These are phyloP conservation scores for Phytophthora ramorum DNA, from an alignment of 352 stramenopile species.

Conservation along the genomic window DNA sequence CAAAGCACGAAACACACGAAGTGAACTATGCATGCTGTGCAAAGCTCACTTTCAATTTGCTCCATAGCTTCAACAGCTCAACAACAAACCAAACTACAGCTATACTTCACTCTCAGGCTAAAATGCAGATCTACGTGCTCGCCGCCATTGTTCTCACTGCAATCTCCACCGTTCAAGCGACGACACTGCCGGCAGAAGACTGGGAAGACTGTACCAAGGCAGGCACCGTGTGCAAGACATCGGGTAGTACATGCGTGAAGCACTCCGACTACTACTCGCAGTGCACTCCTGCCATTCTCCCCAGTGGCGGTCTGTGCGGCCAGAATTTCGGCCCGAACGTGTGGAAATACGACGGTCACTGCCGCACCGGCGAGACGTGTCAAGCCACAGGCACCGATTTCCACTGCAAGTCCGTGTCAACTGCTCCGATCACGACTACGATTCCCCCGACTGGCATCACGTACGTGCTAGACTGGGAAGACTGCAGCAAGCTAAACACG, in stretches of 20 bases:
- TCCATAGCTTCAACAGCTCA: slow-evolving; percentile 7
- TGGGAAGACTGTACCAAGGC: slow-evolving; percentile 25
- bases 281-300: slow-evolving; percentile 25
- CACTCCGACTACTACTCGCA: slow-evolving; percentile 35
- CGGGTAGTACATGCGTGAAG: slow-evolving; percentile 13
- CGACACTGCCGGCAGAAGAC: neutral
- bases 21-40: neutral
- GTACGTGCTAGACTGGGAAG: slow-evolving; percentile 19
- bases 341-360: slow-evolving; percentile 32
- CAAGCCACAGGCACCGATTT: slow-evolving; percentile 19
- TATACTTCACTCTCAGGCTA: neutral
- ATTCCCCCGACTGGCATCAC: neutral
- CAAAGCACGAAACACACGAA: neutral
- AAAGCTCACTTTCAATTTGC: slow-evolving; percentile 19
- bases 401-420: slow-evolving; percentile 18
- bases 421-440: neutral
- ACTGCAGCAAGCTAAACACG: slow-evolving; percentile 11
- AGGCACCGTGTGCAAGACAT: slow-evolving; percentile 10
- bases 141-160: slow-evolving; percentile 3
- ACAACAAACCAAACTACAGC: neutral
- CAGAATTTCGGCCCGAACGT: slow-evolving; percentile 26
- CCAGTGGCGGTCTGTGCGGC: slow-evolving; percentile 23
- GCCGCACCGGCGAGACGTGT: slow-evolving; percentile 23
- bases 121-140: slow-evolving; percentile 23
- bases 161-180: slow-evolving; percentile 8